These are phyloP conservation scores for Botrytis hyacinthi DNA, from an alignment of 2,329 filamentous ascomycete species.

Conservation along the genomic window DNA sequence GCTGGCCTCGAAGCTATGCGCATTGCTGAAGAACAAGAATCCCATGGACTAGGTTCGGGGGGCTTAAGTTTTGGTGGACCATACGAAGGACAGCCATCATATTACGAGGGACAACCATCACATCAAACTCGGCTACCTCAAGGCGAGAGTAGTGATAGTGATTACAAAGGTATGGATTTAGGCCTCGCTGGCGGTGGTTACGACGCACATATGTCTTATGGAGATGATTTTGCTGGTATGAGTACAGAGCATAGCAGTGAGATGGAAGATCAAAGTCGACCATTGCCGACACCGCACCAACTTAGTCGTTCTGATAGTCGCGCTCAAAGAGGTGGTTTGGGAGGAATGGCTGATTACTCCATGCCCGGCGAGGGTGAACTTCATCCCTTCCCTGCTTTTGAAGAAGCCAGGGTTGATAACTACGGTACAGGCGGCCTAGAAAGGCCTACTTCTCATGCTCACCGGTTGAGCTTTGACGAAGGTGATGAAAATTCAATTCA, in stretches of 20 bases:
- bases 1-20: conserved; percentile 81
- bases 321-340: conserved; percentile 32
- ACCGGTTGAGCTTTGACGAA: conserved; percentile 86
- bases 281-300: conserved; percentile 49
- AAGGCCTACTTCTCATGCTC: conserved; percentile 66
- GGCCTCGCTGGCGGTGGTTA: conserved; percentile 73
- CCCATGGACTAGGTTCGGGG: conserved; percentile 58
- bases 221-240: conserved; percentile 43
- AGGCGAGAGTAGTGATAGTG: conserved; percentile 63
- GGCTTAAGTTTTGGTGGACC: conserved; percentile 48
- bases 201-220: conserved; percentile 59
- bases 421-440: conserved; percentile 87
- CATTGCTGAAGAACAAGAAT: conserved; percentile 77
- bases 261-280: conserved; percentile 47
- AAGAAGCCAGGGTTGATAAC: conserved; percentile 64
- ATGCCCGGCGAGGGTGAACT: conserved; percentile 51
- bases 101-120: conserved; percentile 46
- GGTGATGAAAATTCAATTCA: conserved; percentile 73
- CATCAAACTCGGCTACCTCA: conserved; percentile 35
- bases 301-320: conserved; percentile 36
- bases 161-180: conserved; percentile 70
- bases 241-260: conserved; percentile 39
- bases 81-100: conserved; percentile 42
- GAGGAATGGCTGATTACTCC: conserved; percentile 40
- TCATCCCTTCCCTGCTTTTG: conserved; percentile 56